Conservation (phyloP, 2,329 filamentous ascomycete genomes). For the Orbilia quercus region DNA sequence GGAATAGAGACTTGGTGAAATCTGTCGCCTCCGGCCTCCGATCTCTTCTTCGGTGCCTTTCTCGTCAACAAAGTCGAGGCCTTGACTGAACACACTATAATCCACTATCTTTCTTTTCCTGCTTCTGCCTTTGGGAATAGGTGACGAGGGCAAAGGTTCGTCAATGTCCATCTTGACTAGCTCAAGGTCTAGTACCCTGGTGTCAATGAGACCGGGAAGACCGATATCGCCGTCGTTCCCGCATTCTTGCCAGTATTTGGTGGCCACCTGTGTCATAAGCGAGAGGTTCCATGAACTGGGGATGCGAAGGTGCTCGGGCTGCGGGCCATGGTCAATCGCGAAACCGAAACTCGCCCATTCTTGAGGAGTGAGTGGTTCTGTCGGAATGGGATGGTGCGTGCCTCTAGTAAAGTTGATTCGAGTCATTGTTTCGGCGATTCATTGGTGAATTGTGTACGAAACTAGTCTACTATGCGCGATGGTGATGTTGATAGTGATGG, state of each 20-base stretch:
- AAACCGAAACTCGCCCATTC: slow-evolving; percentile 40
- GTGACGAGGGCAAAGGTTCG: not conserved
- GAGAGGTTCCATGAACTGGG: slow-evolving; percentile 38
- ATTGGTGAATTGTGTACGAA: not conserved
- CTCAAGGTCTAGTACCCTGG: not conserved
- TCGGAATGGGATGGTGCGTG: slow-evolving; percentile 6
- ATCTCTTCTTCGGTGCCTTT: slow-evolving; percentile 9
- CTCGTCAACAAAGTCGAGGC: not conserved
- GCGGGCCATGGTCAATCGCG: slow-evolving; percentile 5
- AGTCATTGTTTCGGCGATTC: not conserved
- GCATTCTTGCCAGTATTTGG: slow-evolving; percentile 17
- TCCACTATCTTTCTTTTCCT: slow-evolving; percentile 33
- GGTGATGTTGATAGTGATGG: not conserved
- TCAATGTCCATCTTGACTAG: slow-evolving; percentile 12
- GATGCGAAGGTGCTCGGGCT: slow-evolving; percentile 45
- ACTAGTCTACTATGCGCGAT: no score
- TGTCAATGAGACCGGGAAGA: slow-evolving; percentile 19
- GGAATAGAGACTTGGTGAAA: not conserved
- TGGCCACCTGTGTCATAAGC: slow-evolving; percentile 23
- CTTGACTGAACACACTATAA: slow-evolving; percentile 22
- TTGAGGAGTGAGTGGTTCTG: slow-evolving; percentile 34
- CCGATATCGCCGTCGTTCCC: slow-evolving; percentile 16
- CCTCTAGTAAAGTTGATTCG: not conserved
- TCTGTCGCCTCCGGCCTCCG: not conserved
- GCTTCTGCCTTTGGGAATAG: slow-evolving; percentile 18